These are phyloP conservation scores for Mucor irregularis DNA, from an alignment of 371 early-diverging fungal species.

Conservation along the genomic window DNA sequence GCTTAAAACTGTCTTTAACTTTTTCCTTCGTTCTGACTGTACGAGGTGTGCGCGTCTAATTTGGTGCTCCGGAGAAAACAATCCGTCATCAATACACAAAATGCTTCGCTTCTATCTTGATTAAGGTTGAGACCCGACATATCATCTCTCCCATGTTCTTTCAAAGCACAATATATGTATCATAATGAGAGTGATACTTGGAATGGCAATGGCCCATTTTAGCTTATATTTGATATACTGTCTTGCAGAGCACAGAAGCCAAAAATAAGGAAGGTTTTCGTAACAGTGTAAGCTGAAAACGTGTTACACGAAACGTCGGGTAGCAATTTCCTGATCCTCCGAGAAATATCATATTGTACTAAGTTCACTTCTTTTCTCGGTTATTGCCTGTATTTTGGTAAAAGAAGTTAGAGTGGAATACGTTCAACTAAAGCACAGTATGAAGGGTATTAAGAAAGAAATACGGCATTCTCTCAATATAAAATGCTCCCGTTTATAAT, in stretches of 20 bases:
- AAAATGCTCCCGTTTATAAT: no score
- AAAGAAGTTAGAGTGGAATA: not conserved
- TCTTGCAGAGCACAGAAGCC: not conserved
- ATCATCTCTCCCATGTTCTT: not conserved
- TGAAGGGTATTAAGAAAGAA: no score
- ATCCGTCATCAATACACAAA: not conserved
- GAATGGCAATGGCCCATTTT: no score
- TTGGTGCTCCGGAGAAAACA: not conserved
- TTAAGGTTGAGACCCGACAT: no score
- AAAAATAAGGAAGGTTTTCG: not conserved
- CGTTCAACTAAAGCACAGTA: no score
- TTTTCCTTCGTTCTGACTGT: no score
- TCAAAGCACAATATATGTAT: not conserved
- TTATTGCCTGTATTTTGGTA: not conserved
- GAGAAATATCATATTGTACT: no score
- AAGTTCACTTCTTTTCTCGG: not conserved
- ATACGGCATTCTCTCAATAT: no score
- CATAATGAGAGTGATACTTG: no score
- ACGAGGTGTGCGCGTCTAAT: not conserved
- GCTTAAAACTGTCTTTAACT: not conserved
- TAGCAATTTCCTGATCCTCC: constrained; percentile 8
- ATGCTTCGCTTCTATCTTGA: no score
- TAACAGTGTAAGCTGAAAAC: not conserved
- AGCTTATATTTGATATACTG: no score
- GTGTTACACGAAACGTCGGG: constrained; percentile 11